Conservation (phyloP, 2,329 filamentous ascomycete species). For the Pseudocercospora vitis region DNA sequence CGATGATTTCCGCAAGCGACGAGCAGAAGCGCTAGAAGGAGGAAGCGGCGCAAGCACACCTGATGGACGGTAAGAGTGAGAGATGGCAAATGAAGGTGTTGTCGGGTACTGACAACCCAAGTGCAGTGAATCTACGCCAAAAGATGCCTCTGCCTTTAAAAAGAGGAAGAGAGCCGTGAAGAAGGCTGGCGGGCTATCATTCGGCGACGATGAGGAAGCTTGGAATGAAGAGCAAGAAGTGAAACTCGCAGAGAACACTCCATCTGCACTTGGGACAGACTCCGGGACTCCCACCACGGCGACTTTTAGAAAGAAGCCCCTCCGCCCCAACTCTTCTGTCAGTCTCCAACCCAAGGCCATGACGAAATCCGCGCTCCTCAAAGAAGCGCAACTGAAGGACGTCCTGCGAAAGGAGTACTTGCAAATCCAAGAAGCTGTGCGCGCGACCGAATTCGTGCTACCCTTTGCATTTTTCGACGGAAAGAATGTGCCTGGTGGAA, state of each 20-base stretch:
- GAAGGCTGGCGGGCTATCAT: conserved; percentile 64
- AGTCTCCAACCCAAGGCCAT: conserved; percentile 68
- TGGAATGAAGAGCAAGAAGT: conserved; percentile 72
- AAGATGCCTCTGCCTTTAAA: conserved; percentile 48
- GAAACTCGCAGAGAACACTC: conserved; percentile 51
- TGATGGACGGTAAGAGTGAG: conserved; percentile 62
- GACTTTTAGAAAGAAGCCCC: conserved; percentile 41
- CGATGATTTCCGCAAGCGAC: conserved; percentile 92
- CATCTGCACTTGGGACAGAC: conserved; percentile 19
- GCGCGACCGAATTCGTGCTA: conserved; percentile 82
- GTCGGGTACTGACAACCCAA: conserved; percentile 55
- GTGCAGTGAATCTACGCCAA: conserved; percentile 56
- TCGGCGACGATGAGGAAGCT: too few species aligned
- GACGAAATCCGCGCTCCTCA: conserved; percentile 73
- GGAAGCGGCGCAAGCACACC: too few species aligned
- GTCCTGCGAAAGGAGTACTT: conserved; percentile 77
- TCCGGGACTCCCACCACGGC: conserved; percentile 21
- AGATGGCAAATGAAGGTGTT: too few species aligned
- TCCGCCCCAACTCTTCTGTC: conserved; percentile 64
- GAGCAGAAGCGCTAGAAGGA: conserved; percentile 75
- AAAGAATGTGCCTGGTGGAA: conserved; percentile 80
- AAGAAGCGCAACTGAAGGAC: conserved; percentile 76
- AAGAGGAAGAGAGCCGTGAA: conserved; percentile 55
- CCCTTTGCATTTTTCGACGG: conserved; percentile 98
- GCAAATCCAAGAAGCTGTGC: conserved; percentile 78